phyloP scores from a whole-genome alignment of 1,284 basidiomycete genomes.

The Phlebopus sp. region DNA sequence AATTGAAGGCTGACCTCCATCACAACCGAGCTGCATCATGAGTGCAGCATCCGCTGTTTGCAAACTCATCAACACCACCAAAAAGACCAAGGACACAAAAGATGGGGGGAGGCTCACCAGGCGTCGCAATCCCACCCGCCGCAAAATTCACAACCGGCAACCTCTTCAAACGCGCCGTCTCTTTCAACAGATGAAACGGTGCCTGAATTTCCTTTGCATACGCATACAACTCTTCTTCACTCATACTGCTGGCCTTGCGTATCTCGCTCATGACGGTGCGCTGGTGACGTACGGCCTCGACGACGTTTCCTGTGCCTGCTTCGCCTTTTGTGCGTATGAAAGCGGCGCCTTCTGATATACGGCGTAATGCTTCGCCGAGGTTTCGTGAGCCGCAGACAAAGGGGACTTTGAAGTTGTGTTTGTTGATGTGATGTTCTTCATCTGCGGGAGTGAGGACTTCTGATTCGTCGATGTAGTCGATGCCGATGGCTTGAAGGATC shows the following conservation, averaged over 20 bases:
- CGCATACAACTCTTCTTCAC: conserved; percentile 92
- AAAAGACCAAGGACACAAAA: not conserved
- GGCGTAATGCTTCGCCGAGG: conserved; percentile 90
- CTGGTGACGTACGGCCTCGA: conserved; percentile 94
- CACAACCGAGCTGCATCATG: conserved; percentile 99
- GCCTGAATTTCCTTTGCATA: conserved; percentile 94
- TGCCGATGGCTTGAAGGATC: conserved; percentile 92
- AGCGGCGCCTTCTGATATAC: conserved; percentile 96
- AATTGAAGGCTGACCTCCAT: conserved; percentile 72
- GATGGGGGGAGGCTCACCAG: conserved; percentile 50
- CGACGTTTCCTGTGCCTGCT: conserved; percentile 97
- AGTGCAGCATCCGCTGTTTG: conserved; percentile 88
- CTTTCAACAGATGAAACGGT: conserved; percentile 97
- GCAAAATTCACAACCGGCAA: conserved; percentile 94
- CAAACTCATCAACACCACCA: not conserved
- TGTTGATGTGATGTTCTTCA: conserved; percentile 86
- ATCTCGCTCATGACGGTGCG: conserved; percentile 85
- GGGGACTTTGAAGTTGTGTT: conserved; percentile 88
- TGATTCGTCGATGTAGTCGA: conserved; percentile 98
- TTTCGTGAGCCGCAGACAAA: conserved; percentile 81
- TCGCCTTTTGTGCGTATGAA: conserved; percentile 98
- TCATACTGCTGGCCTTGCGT: conserved; percentile 82
- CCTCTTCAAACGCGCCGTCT: conserved; percentile 90
- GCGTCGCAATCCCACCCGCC: conserved; percentile 96
- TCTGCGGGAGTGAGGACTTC: conserved; percentile 97